These are phyloP conservation scores for Solanum ossicruentum DNA, from an alignment of 257 asterid genomes.

Conservation along the genomic window DNA sequence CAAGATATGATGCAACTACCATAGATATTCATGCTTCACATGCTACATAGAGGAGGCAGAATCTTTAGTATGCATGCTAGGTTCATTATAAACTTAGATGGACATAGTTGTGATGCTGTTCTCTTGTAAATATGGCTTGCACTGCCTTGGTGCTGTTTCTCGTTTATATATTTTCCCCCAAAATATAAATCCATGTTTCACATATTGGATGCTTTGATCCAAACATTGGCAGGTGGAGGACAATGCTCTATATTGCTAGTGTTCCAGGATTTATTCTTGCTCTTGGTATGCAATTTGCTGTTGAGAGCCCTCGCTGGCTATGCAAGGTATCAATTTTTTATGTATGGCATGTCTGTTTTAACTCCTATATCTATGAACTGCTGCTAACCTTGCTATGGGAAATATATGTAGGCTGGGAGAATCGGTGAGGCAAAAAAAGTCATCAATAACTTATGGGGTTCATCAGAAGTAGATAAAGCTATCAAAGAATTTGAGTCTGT, in stretches of 20 bases:
- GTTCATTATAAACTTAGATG: neutral
- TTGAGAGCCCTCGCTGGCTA: conserved; percentile 95
- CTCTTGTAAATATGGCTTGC: neutral
- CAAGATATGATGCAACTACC: neutral
- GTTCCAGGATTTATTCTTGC: conserved; percentile 61
- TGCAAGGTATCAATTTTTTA: conserved; percentile 42
- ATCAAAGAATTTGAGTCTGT: conserved; percentile 65
- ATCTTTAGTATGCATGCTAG: neutral
- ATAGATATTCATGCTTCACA: neutral
- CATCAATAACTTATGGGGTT: conserved; percentile 53
- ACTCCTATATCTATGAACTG: neutral
- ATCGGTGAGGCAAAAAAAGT: conserved; percentile 55
- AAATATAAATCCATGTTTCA: neutral
- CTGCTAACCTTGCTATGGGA: neutral
- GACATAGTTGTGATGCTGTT: neutral
- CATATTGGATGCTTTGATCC: neutral
- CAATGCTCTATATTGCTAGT: conserved; percentile 50
- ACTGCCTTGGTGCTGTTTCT: neutral
- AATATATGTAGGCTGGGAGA: conserved; percentile 49
- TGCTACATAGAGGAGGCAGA: neutral
- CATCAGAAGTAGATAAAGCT: conserved; percentile 49
- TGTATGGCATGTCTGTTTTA: neutral
- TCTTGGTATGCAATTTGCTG: conserved; percentile 78
- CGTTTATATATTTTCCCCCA: neutral
- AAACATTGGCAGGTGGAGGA: conserved; percentile 69